These are phyloP conservation scores for Nemania bipapillata DNA, from an alignment of 2,329 filamentous ascomycete species.

Conservation along the genomic window DNA sequence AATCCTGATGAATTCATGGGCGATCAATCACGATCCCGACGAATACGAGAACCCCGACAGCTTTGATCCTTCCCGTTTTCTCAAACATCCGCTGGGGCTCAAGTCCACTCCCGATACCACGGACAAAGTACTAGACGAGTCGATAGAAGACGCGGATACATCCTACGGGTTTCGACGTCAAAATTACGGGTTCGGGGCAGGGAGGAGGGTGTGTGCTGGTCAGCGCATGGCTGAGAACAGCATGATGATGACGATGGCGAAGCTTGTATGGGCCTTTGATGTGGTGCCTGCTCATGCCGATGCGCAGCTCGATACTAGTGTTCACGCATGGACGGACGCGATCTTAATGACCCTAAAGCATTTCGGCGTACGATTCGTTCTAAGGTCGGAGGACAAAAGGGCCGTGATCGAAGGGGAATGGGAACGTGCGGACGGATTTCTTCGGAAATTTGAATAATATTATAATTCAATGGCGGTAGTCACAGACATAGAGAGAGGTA, in stretches of 20 bases:
- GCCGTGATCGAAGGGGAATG: conserved; percentile 29
- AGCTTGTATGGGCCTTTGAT: conserved; percentile 62
- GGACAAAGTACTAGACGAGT: not conserved
- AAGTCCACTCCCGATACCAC: conserved; percentile 27
- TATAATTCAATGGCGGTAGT: not conserved
- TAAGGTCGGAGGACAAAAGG: conserved; percentile 37
- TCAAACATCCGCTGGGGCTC: conserved; percentile 26
- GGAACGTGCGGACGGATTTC: conserved; percentile 28
- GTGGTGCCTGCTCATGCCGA: conserved; percentile 40
- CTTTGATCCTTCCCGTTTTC: conserved; percentile 36
- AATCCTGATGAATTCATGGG: conserved; percentile 58
- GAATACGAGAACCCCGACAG: conserved; percentile 31
- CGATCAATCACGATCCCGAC: conserved; percentile 34
- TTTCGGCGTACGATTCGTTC: conserved; percentile 37
- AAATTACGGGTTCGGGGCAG: conserved; percentile 59
- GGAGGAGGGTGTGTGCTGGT: conserved; percentile 60
- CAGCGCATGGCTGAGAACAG: conserved; percentile 61
- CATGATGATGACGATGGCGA: conserved; percentile 54
- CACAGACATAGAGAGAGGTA: not conserved
- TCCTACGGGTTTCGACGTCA: conserved; percentile 28
- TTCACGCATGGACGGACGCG: conserved; percentile 30
- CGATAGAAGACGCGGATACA: not conserved
- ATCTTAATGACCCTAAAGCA: conserved; percentile 37
- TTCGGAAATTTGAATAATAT: conserved; percentile 30
- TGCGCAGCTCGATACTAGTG: conserved; percentile 40